Base-by-base conservation (phyloP, 805 yeast species). In the Candida sakaeoensis region DNA sequence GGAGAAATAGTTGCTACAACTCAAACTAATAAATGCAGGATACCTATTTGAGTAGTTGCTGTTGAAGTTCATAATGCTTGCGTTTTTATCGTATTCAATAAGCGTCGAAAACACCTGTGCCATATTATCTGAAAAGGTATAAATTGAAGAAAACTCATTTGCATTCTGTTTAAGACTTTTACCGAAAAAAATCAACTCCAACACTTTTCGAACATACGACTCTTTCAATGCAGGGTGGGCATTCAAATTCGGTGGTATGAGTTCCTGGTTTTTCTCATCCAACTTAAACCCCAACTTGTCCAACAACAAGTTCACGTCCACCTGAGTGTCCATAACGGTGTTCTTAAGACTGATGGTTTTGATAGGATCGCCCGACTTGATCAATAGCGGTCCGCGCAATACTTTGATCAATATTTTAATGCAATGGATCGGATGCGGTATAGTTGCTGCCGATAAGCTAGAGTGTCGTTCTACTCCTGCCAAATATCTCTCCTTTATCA, bases 381-480 rank as follows among this genome's bases (percentile, higher is more conserved):
- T 56, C 7, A 65, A 55, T 16, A 87, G 57, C 0, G 95, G 91
- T 2, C 88, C 90, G 46, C 70, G 76, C 34, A 86, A 61, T 7
- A 84, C 82, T 44, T 77, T 79, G 48, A 74, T 70, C 13, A 87
- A 52, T 0, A 87, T 82, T 36, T 66, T 64, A 16, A 84, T 63
- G 49, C 95, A 82, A 32, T 72, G 75, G 0, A 74, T 55, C 2
- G 80, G 74, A 3, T 76, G 61, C 0, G 95, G 90, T 1, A 59
- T 49, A 1, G 57, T 45, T 8, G 57, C 63, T 0, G 57, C 46
- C 0, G 63, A 54, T 17, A 58, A 61, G 55, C 48, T 48, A 4
- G 57, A 47, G 59, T 64, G 47, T 46, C 40, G 46, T 18, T 49
- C 51, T 15, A 60, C 55, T 0, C 67, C 69, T 4, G 64, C 60